A percentile compares a stretch with the other conserved stretches of the same genome.
phyloP scores from a whole-genome alignment of 1,284 basidiomycete species.

The Athelia sp. region DNA sequence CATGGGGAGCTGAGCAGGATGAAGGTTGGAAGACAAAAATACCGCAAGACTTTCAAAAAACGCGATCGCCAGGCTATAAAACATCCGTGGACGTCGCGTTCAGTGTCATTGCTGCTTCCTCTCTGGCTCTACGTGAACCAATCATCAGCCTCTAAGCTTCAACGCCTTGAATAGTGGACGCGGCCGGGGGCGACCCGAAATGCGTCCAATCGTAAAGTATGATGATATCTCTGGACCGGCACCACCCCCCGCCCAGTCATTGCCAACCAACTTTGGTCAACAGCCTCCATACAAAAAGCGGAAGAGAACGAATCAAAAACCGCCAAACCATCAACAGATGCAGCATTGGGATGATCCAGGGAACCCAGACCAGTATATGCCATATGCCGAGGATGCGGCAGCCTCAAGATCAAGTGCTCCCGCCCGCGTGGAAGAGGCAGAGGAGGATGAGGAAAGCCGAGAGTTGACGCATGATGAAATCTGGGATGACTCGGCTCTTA shows the following conservation, averaged over 20 bases:
- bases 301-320: constrained; percentile 33
- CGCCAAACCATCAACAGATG: constrained; percentile 14
- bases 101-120: too few relatives aligned
- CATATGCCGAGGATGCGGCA: constrained; percentile 26
- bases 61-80: too few relatives aligned
- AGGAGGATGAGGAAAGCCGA: constrained; percentile 46
- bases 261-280: constrained; percentile 6
- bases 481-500: constrained; percentile 79
- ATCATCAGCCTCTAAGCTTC: too few relatives aligned
- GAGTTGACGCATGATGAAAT: constrained; percentile 67
- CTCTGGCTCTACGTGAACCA: too few relatives aligned
- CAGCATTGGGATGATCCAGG: constrained; percentile 45
- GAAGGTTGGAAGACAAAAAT: too few relatives aligned
- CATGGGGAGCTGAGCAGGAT: too few relatives aligned
- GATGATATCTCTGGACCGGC: constrained; percentile 39
- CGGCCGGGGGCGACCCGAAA: constrained; percentile 3
- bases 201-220: constrained; percentile 50
- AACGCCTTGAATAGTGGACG: too few relatives aligned
- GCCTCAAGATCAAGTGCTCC: constrained; percentile 7
- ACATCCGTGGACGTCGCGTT: too few relatives aligned
- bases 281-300: constrained; percentile 43
- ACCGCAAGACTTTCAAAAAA: too few relatives aligned
- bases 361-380: constrained; percentile 18
- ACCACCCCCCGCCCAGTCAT: constrained; percentile 24
- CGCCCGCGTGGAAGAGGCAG: constrained; percentile 13